phyloP scores from a whole-genome alignment of 371 early-diverging fungal genomes.

The Encephalitozoon hellem region DNA sequence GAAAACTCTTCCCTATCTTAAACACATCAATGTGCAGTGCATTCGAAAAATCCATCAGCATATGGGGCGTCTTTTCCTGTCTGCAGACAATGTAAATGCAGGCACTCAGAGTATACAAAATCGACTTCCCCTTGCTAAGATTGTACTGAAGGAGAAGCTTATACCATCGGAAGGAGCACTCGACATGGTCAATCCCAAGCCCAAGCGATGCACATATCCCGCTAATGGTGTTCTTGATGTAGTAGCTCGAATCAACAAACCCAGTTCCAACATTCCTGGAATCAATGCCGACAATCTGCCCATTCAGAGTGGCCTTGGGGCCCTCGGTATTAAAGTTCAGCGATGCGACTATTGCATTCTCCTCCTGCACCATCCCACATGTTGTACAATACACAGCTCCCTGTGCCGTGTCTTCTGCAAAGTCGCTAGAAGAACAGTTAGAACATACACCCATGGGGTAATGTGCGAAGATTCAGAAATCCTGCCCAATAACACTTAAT shows the following conservation, averaged over 20 bases:
- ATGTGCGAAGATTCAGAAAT: background rate
- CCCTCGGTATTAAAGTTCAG: constrained; percentile 75
- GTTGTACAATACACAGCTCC: constrained; percentile 57
- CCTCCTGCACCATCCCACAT: constrained; percentile 73
- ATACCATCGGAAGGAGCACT: constrained; percentile 77
- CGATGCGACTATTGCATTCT: constrained; percentile 82
- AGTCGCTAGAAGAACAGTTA: constrained; percentile 51
- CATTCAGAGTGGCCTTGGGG: constrained; percentile 50
- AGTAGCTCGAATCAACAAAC: constrained; percentile 37
- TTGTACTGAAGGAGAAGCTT: constrained; percentile 77
- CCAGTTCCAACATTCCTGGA: constrained; percentile 48
- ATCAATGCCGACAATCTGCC: constrained; percentile 53
- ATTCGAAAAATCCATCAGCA: constrained; percentile 95
- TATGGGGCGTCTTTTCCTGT: constrained; percentile 72
- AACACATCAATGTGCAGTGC: constrained; percentile 73
- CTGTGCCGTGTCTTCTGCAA: constrained; percentile 50
- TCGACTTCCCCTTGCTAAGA: constrained; percentile 79
- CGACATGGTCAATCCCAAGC: constrained; percentile 68
- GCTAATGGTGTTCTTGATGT: constrained; percentile 53
- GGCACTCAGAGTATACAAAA: constrained; percentile 75
- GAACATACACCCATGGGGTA: constrained; percentile 39
- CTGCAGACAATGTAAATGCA: constrained; percentile 91
- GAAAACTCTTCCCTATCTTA: constrained; percentile 78
- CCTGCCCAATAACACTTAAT: background rate
- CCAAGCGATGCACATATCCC: constrained; percentile 47